Evolutionary conservation across 148 eudicot species (phyloP).

Genomic region (Arbutus unedo): DNA sequence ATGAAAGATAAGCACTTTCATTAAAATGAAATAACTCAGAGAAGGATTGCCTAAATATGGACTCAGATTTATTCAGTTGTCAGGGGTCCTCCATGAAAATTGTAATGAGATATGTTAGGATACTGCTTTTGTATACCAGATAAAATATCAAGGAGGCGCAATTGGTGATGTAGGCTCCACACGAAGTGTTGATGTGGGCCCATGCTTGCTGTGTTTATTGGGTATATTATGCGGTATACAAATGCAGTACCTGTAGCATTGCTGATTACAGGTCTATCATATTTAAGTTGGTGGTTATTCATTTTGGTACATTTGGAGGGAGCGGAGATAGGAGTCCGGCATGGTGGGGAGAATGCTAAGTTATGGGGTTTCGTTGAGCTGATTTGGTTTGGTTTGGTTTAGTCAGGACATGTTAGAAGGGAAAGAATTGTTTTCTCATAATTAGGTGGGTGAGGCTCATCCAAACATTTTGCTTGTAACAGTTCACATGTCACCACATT

Average conservation of each 20-base stretch:
- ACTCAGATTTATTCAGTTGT: neutral
- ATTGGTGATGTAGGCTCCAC: neutral
- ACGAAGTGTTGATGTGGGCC: neutral
- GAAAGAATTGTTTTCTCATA: neutral
- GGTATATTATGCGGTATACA: conserved; percentile 3
- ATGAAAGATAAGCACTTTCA: neutral
- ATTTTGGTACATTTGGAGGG: neutral
- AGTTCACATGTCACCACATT: neutral
- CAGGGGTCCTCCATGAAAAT: neutral
- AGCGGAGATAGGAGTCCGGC: neutral
- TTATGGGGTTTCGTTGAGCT: neutral
- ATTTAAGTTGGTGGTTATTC: neutral
- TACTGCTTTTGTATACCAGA: conserved; percentile 7
- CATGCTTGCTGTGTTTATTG: neutral
- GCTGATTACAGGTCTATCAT: neutral
- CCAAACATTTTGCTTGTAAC: neutral
- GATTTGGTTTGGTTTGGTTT: neutral
- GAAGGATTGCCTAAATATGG: neutral
- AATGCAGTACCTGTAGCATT: neutral
- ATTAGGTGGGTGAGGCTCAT: neutral
- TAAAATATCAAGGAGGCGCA: neutral
- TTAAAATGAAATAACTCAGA: neutral
- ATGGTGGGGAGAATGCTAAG: neutral
- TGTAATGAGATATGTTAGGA: neutral
- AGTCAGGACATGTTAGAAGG: neutral